Evolutionary conservation across 148 eudicot genomes (phyloP).

Genomic region (Salicornia ramosissima): DNA sequence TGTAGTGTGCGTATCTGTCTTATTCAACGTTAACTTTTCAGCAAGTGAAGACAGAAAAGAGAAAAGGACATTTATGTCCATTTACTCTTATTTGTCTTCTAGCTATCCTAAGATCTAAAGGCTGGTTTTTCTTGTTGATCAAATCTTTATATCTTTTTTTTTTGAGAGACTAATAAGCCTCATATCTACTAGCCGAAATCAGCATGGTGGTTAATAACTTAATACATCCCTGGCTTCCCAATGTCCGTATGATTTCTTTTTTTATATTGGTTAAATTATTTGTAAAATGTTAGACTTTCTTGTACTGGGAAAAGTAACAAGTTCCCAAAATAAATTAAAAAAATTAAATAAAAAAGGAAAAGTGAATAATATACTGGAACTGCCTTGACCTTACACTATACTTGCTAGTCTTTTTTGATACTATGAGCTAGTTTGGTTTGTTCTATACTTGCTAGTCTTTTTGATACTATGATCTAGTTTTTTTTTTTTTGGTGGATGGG

Average conservation of each 20-base stretch:
- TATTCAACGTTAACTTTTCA: conserved; percentile 16
- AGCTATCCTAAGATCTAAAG: conserved; percentile 4
- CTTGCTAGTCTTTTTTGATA: neutral
- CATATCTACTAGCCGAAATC: conserved; percentile 11
- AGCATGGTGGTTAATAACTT: conserved; percentile 13
- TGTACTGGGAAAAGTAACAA: neutral
- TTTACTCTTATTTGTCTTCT: conserved; percentile 17
- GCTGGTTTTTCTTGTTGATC: neutral
- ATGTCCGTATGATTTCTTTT: neutral
- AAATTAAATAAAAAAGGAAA: neutral
- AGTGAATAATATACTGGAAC: conserved; percentile 11
- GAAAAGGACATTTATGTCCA: conserved; percentile 13
- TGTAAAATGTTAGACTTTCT: neutral
- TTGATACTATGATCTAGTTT: neutral
- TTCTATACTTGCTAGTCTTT: neutral
- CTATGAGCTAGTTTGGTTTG: too few relatives aligned
- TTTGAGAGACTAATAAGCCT: conserved; percentile 13
- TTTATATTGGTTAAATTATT: neutral
- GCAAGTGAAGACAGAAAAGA: conserved; percentile 14
- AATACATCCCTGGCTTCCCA: conserved; percentile 1
- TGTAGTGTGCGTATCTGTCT: conserved; percentile 20
- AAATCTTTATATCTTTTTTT: neutral
- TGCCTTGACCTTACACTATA: conserved; percentile 6
- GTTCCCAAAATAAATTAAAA: neutral
- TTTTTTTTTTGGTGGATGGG: too few relatives aligned